Conservation (phyloP, 306 rosid genomes). For the Geum urbanum region DNA sequence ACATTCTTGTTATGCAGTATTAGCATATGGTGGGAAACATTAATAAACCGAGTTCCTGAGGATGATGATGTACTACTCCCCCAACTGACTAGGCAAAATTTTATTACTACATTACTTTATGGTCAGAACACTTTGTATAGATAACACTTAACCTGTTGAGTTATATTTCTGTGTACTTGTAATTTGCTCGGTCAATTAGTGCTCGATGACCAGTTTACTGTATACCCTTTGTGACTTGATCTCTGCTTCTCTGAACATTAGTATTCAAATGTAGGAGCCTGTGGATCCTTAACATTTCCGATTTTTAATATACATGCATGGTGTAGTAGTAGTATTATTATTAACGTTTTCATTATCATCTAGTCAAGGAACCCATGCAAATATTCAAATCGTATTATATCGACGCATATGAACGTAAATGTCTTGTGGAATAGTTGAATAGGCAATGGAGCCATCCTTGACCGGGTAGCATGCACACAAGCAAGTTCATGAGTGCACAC, state of each 20-base stretch:
- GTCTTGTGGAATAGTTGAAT: background rate
- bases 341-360: background rate
- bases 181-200: background rate
- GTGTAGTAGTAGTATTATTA: background rate
- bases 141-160: background rate
- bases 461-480: background rate
- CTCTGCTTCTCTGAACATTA: background rate
- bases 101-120: slow-evolving; percentile 1
- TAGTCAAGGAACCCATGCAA: background rate
- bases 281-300: background rate
- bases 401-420: background rate
- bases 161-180: background rate
- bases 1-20: slow-evolving; percentile 9
- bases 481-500: background rate
- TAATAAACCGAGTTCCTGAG: slow-evolving; percentile 8
- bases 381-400: background rate
- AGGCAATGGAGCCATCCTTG: background rate
- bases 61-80: background rate
- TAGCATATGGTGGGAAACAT: background rate
- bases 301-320: background rate
- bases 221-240: background rate
- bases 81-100: background rate
- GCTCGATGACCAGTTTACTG: background rate
- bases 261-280: background rate
- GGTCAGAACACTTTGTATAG: background rate